These are phyloP conservation scores for Colletotrichum lupini DNA, from an alignment of 2,329 filamentous ascomycete species.

Conservation along the genomic window DNA sequence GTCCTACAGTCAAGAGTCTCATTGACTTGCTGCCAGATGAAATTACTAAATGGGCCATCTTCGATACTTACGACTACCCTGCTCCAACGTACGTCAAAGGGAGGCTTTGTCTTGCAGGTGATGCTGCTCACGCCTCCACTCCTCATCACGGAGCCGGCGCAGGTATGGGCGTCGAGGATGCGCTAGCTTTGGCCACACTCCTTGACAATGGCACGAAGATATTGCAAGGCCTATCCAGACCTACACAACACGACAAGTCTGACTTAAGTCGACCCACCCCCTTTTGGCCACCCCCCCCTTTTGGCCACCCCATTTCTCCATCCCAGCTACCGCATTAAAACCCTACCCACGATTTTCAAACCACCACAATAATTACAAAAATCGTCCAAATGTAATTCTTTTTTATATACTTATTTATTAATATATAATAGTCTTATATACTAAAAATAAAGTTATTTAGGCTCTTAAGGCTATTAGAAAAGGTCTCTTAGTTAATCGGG, in stretches of 20 bases:
- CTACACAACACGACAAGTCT: neutral
- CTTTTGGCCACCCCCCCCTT: too few species aligned
- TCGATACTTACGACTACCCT: neutral
- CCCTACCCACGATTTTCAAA: too few species aligned
- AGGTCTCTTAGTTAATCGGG: too few species aligned
- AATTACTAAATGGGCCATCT: neutral
- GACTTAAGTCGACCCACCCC: too few species aligned
- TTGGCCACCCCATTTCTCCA: too few species aligned
- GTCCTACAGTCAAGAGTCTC: neutral
- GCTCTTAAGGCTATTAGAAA: too few species aligned
- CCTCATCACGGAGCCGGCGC: conserved; percentile 39
- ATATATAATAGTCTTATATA: too few species aligned
- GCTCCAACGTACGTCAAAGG: neutral
- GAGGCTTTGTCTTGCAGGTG: conserved; percentile 36
- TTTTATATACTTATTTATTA: too few species aligned
- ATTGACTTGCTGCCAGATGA: neutral
- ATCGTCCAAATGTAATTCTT: too few species aligned
- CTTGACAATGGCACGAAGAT: neutral
- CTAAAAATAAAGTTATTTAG: too few species aligned
- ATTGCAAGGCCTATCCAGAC: neutral
- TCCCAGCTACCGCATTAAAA: too few species aligned
- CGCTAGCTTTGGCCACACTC: conserved; percentile 27
- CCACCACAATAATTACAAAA: too few species aligned
- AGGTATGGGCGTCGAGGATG: conserved; percentile 38
- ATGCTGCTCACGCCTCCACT: conserved; percentile 39